phyloP scores from a whole-genome alignment of 768 basidiomycete species.

The Trametes coccinea region DNA sequence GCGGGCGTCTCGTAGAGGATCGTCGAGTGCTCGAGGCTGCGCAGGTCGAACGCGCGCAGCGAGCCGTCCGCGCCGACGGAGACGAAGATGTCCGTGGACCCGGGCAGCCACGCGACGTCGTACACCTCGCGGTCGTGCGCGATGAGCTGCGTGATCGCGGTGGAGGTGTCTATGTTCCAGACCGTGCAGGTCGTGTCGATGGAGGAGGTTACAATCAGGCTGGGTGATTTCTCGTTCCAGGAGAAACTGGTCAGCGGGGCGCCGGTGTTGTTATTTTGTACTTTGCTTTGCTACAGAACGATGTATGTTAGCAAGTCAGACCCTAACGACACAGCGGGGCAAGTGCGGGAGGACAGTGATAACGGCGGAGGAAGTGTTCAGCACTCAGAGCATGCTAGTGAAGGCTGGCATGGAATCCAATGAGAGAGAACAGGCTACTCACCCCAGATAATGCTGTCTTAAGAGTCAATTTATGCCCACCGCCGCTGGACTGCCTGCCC shows the following conservation, averaged over 20 bases:
- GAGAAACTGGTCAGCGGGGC: slow-evolving; percentile 97
- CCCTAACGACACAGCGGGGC: neutral
- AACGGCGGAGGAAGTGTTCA: neutral
- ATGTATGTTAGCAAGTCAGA: neutral
- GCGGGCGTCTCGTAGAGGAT: slow-evolving; percentile 94
- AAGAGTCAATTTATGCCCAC: slow-evolving; percentile 66
- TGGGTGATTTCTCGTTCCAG: slow-evolving; percentile 93
- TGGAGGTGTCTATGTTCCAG: slow-evolving; percentile 95
- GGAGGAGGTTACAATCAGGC: slow-evolving; percentile 92
- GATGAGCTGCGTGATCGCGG: slow-evolving; percentile 95
- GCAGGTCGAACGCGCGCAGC: slow-evolving; percentile 93
- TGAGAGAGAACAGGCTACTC: slow-evolving; percentile 33
- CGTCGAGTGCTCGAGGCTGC: slow-evolving; percentile 96
- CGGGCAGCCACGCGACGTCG: slow-evolving; percentile 98
- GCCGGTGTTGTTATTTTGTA: slow-evolving; percentile 77
- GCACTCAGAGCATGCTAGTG: neutral
- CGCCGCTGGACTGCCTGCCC: slow-evolving; percentile 56
- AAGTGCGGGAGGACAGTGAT: too few species aligned
- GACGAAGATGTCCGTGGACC: slow-evolving; percentile 95
- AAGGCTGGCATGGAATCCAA: neutral
- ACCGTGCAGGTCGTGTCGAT: slow-evolving; percentile 99
- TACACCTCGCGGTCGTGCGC: slow-evolving; percentile 96
- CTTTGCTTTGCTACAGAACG: slow-evolving; percentile 74
- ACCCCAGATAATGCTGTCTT: slow-evolving; percentile 84
- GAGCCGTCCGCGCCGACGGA: slow-evolving; percentile 98